phyloP scores from a whole-genome alignment of 2,329 filamentous ascomycete species.

The Keithomyces neogunnii region DNA sequence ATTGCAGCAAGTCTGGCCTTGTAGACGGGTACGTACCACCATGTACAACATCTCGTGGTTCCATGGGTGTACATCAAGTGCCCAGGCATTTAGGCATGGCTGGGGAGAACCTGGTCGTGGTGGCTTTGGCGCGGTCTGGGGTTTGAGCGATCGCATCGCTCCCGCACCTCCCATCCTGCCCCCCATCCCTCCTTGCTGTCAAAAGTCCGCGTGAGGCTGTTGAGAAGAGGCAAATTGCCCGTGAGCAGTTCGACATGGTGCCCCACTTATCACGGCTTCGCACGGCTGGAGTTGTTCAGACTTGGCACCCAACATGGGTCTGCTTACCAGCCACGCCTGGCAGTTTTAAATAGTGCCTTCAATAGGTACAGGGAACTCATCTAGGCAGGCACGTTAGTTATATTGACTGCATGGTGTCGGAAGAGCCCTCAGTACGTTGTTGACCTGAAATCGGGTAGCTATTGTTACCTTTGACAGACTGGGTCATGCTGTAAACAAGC shows the following conservation, averaged over 20 bases:
- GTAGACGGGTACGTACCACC: neutral
- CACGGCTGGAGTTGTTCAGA: neutral
- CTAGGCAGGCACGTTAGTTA: too few species aligned
- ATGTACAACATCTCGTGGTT: neutral
- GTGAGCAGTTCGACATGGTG: too few species aligned
- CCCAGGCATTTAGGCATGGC: neutral
- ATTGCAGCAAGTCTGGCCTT: too few species aligned
- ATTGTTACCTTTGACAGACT: too few species aligned
- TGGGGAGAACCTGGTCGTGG: constrained; percentile 3
- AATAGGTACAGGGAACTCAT: too few species aligned
- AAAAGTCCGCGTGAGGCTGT: neutral
- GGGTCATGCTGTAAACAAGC: too few species aligned
- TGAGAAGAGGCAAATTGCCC: neutral
- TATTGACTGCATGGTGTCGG: too few species aligned
- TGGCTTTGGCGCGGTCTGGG: constrained; percentile 6
- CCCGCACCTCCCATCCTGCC: constrained; percentile 21
- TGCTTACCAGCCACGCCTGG: neutral
- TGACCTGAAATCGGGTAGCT: too few species aligned
- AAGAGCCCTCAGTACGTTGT: too few species aligned
- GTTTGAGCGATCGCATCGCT: constrained; percentile 18
- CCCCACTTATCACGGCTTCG: neutral
- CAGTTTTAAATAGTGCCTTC: neutral
- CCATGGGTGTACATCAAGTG: neutral
- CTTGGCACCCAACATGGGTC: neutral
- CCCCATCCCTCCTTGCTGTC: neutral